phyloP scores from a whole-genome alignment of 257 asterid genomes.

The Solanum piurae region DNA sequence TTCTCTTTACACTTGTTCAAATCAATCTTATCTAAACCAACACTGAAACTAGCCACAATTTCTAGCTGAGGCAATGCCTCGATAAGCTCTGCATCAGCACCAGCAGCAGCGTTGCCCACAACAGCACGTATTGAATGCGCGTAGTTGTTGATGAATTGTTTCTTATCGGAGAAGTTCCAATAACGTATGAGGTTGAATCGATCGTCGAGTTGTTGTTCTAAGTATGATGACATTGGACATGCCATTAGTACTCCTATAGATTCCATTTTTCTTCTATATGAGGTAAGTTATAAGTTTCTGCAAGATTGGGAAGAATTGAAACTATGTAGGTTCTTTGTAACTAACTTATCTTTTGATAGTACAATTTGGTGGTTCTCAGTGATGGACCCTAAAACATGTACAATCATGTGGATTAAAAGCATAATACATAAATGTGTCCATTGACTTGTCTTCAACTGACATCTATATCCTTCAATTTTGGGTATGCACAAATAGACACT shows the following conservation, averaged over 20 bases:
- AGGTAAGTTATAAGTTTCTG: background rate
- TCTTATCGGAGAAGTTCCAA: slow-evolving; percentile 38
- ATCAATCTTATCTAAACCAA: slow-evolving; percentile 74
- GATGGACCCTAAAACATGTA: background rate
- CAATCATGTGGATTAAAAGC: background rate
- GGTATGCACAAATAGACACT: too few relatives aligned
- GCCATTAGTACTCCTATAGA: slow-evolving; percentile 50
- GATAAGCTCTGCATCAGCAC: slow-evolving; percentile 43
- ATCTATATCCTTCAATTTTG: too few relatives aligned
- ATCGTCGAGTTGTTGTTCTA: slow-evolving; percentile 52
- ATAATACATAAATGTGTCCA: too few relatives aligned
- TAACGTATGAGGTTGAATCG: slow-evolving; percentile 53
- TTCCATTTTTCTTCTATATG: slow-evolving; percentile 25
- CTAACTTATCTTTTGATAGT: background rate
- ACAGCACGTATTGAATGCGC: slow-evolving; percentile 50
- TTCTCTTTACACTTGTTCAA: slow-evolving; percentile 50
- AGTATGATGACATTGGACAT: slow-evolving; percentile 41
- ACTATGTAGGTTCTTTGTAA: background rate
- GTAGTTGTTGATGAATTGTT: slow-evolving; percentile 33
- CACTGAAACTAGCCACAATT: slow-evolving; percentile 56
- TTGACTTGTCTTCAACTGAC: too few relatives aligned
- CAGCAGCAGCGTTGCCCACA: slow-evolving; percentile 37
- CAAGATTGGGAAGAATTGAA: background rate
- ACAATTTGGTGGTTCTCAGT: background rate
- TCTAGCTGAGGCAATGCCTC: slow-evolving; percentile 61